These are phyloP conservation scores for Lindgomyces ingoldianus DNA, from an alignment of 495 filamentous ascomycete species.

Conservation along the genomic window DNA sequence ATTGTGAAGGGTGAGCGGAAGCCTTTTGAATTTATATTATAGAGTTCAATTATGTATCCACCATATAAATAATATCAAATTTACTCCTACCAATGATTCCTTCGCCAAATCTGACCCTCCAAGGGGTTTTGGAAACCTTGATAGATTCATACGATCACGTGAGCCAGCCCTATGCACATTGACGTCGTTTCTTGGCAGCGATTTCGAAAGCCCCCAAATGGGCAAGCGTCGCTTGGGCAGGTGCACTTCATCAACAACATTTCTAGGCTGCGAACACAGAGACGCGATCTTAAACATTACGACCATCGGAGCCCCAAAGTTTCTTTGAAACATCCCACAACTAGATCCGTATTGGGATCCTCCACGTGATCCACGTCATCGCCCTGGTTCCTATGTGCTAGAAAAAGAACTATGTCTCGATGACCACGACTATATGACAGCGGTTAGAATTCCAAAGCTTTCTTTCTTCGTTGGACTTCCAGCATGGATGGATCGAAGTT, in stretches of 20 bases:
- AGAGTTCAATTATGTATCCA: too few relatives aligned
- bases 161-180: too few relatives aligned
- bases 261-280: neutral
- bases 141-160: too few relatives aligned
- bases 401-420: slow-evolving; percentile 1
- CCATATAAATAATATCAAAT: too few relatives aligned
- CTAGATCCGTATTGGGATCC: neutral
- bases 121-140: too few relatives aligned
- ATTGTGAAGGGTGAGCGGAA: neutral
- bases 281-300: neutral
- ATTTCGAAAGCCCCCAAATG: neutral
- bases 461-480: neutral
- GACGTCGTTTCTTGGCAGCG: neutral
- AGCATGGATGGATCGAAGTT: slow-evolving; percentile 16
- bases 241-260: neutral
- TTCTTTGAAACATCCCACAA: neutral
- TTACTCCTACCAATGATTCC: too few relatives aligned
- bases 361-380: neutral
- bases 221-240: neutral
- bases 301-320: neutral
- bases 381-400: neutral
- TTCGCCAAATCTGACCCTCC: too few relatives aligned
- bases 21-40: slow-evolving; percentile 28
- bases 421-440: neutral
- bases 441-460: neutral